These are phyloP conservation scores for Suhomyces ambrosiae DNA, from an alignment of 1,139 yeast species.

Conservation along the genomic window DNA sequence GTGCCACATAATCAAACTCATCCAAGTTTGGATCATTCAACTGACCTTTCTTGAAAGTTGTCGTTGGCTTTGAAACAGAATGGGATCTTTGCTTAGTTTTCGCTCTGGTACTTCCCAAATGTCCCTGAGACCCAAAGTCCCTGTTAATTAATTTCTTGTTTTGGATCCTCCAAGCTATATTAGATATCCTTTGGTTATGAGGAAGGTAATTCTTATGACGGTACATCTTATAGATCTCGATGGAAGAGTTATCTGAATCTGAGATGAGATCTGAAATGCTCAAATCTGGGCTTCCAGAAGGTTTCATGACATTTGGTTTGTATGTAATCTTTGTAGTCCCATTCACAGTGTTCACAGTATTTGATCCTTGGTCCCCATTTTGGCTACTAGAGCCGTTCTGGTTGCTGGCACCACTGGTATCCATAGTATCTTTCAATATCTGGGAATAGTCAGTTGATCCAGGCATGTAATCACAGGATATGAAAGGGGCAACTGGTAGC, in stretches of 20 bases:
- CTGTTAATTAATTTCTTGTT: slow-evolving; percentile 32
- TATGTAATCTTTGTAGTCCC: slow-evolving; percentile 15
- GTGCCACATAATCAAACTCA: slow-evolving; percentile 52
- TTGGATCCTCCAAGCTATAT: slow-evolving; percentile 52
- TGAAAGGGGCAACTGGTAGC: background rate
- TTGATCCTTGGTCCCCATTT: background rate
- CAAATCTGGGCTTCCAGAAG: slow-evolving; percentile 10
- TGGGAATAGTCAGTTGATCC: slow-evolving; percentile 1
- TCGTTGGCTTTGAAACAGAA: slow-evolving; percentile 10
- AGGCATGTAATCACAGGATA: slow-evolving; percentile 4
- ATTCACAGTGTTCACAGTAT: slow-evolving; percentile 1
- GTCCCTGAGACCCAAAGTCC: background rate
- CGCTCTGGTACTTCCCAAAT: too few relatives aligned
- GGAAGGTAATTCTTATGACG: slow-evolving; percentile 46
- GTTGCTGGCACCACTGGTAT: too few relatives aligned
- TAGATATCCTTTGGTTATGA: slow-evolving; percentile 45
- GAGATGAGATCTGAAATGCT: slow-evolving; percentile 24
- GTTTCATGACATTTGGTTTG: slow-evolving; percentile 13
- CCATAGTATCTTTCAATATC: too few relatives aligned
- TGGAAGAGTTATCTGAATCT: slow-evolving; percentile 37
- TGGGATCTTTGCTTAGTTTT: slow-evolving; percentile 14
- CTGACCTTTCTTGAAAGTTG: slow-evolving; percentile 10
- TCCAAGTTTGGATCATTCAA: slow-evolving; percentile 35
- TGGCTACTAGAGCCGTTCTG: background rate
- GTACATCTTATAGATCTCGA: slow-evolving; percentile 45